Conservation (phyloP, 73 alveolate genomes). For the Effrenium voratum region DNA sequence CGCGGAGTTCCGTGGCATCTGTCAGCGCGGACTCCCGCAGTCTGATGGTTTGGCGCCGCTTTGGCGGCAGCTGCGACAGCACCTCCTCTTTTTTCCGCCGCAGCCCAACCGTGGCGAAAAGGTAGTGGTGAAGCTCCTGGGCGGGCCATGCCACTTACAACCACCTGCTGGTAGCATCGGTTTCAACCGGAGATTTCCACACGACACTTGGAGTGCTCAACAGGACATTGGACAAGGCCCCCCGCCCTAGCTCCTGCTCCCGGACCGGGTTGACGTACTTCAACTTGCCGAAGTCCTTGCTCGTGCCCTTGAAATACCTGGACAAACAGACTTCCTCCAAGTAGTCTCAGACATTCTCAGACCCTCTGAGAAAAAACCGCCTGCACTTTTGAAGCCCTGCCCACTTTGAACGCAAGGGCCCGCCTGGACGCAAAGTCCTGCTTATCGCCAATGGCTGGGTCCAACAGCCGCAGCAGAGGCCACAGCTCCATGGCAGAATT, state of each 20-base stretch:
- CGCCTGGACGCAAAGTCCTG: neutral
- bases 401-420: no score
- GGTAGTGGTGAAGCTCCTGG: neutral
- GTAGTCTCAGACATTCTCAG: no score
- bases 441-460: neutral
- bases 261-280: neutral
- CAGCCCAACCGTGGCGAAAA: neutral
- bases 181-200: no score
- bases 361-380: no score
- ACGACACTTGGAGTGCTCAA: no score
- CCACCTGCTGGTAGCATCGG: neutral
- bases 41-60: neutral
- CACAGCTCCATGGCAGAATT: conserved; percentile 31
- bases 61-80: neutral
- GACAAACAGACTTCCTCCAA: no score
- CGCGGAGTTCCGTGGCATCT: no score
- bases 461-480: neutral
- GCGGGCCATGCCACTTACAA: neutral
- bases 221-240: no score
- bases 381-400: no score
- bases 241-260: neutral
- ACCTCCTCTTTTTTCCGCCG: conserved; percentile 16
- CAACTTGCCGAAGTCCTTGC: neutral
- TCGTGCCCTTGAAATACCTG: neutral
- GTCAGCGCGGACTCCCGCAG: no score